These are phyloP conservation scores for Termitomyces sp. DNA, from an alignment of 1,284 basidiomycete species.

Conservation along the genomic window DNA sequence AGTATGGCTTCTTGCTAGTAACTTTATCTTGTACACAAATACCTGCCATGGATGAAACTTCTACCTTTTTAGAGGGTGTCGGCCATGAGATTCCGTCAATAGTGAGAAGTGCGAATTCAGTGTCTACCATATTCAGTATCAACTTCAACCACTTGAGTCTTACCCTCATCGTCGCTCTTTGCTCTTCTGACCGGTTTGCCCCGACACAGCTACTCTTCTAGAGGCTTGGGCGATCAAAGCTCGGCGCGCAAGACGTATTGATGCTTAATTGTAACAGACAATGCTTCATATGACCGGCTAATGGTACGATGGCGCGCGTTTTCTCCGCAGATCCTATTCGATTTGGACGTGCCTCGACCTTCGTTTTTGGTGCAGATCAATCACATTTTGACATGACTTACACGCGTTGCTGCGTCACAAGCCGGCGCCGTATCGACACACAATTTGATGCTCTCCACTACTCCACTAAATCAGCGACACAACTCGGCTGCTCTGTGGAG, in stretches of 20 bases:
- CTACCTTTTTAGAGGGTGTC: conserved; percentile 4
- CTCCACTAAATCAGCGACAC: neutral
- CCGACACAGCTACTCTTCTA: conserved; percentile 7
- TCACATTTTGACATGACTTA: conserved; percentile 15
- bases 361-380: conserved; percentile 11
- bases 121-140: neutral
- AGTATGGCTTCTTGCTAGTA: conserved; percentile 4
- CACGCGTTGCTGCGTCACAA: conserved; percentile 7
- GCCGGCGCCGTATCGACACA: neutral
- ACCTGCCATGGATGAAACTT: conserved; percentile 8
- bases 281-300: conserved; percentile 13
- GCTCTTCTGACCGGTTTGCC: conserved; percentile 6
- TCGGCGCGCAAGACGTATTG: conserved; percentile 15
- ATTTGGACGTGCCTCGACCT: conserved; percentile 13
- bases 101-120: conserved; percentile 8
- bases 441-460: neutral
- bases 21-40: conserved; percentile 7
- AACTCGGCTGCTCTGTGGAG: neutral
- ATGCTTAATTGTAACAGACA: conserved; percentile 17
- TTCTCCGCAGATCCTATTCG: conserved; percentile 17
- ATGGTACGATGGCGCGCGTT: conserved; percentile 12
- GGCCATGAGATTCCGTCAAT: conserved; percentile 4
- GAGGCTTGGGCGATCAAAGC: conserved; percentile 7
- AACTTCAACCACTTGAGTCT: neutral
- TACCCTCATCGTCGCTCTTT: neutral